A percentile compares a stretch with the other conserved stretches of the same genome.
Conservation (phyloP, 2,329 filamentous ascomycete genomes). For the Claviceps arundinis region DNA sequence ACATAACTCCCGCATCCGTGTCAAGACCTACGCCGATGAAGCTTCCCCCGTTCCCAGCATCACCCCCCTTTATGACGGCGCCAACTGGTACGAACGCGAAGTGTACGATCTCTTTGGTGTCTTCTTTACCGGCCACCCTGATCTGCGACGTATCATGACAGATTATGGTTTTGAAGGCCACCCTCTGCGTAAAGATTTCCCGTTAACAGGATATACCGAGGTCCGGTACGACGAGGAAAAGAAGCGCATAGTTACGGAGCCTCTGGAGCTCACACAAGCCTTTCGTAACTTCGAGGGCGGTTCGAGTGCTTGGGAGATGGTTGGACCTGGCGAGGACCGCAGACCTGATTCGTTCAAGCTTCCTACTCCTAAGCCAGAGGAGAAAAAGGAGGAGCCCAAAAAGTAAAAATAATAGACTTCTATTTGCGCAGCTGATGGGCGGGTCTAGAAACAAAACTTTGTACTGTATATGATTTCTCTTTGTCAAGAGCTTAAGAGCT, state of each 20-base stretch:
- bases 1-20: slow-evolving; percentile 90
- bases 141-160: slow-evolving; percentile 95
- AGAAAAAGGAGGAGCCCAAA: slow-evolving; percentile 81
- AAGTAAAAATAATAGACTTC: slow-evolving; percentile 45
- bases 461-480: slow-evolving; percentile 7
- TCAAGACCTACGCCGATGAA: slow-evolving; percentile 98
- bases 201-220: slow-evolving; percentile 94
- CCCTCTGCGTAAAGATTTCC: slow-evolving; percentile 94
- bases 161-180: slow-evolving; percentile 99
- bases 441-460: background rate
- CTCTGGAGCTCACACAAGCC: slow-evolving; percentile 91
- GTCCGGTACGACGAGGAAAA: slow-evolving; percentile 98
- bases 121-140: slow-evolving; percentile 90
- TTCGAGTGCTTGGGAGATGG: slow-evolving; percentile 54
- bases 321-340: slow-evolving; percentile 57
- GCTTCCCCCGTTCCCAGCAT: slow-evolving; percentile 84
- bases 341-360: slow-evolving; percentile 86
- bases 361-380: slow-evolving; percentile 88
- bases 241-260: slow-evolving; percentile 98
- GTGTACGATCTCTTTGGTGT: slow-evolving; percentile 96
- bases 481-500: slow-evolving; percentile 2
- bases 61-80: slow-evolving; percentile 77
- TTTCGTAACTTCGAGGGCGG: slow-evolving; percentile 98
- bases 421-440: background rate
- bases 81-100: slow-evolving; percentile 98